A percentile compares a stretch with the other conserved stretches of the same genome.
Evolutionary conservation across 768 basidiomycete species (phyloP).

Genomic region (Tulasnella sp.): DNA sequence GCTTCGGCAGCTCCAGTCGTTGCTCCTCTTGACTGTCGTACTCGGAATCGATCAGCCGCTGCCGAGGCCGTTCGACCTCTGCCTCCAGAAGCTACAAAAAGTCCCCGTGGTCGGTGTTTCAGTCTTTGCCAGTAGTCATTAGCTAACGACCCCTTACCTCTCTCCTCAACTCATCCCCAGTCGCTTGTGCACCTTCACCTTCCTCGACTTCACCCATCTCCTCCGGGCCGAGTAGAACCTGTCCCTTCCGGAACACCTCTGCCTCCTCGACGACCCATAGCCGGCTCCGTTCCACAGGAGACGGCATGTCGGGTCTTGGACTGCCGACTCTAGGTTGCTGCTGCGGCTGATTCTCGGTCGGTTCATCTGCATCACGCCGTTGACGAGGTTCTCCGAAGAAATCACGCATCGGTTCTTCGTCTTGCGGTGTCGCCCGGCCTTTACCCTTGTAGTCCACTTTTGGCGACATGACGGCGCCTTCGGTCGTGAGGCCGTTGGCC

Average conservation of each 20-base stretch:
- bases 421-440: conserved; percentile 30
- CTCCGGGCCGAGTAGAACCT: conserved; percentile 62
- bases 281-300: conserved; percentile 27
- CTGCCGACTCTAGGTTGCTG: not conserved
- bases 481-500: not conserved
- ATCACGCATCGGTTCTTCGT: conserved; percentile 5
- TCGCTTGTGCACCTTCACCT: conserved; percentile 39
- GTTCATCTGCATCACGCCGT: not conserved
- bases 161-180: conserved; percentile 68
- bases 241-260: conserved; percentile 89
- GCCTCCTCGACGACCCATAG: conserved; percentile 90
- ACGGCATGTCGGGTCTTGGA: not conserved
- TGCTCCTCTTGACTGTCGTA: conserved; percentile 2
- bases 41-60: conserved; percentile 33
- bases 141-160: conserved; percentile 34
- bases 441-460: conserved; percentile 56
- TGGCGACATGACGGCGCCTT: not conserved
- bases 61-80: conserved; percentile 72
- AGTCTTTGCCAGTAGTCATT: no score
- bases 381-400: not conserved
- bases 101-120: no score
- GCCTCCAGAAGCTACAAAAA: conserved; percentile 61
- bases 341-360: not conserved
- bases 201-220: conserved; percentile 72
- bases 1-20: not conserved